phyloP scores from a whole-genome alignment of 225 moss, liverwort and hornwort species.

The Physcomitrellopsis africana region DNA sequence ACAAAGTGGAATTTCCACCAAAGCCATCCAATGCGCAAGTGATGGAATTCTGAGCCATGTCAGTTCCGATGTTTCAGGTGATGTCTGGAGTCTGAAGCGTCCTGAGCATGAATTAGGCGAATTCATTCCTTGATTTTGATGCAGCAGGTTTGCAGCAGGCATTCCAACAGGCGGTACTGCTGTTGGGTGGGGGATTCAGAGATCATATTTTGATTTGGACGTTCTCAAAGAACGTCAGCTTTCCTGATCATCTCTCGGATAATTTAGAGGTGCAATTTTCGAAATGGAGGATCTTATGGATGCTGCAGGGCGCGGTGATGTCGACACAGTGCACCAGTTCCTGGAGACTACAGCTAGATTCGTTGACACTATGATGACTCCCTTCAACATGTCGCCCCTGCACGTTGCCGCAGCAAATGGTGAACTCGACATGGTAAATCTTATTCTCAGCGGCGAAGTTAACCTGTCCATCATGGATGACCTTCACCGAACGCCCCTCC shows the following conservation, averaged over 20 bases:
- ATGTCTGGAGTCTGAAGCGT: neutral
- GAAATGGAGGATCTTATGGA: conserved; percentile 33
- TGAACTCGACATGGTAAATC: conserved; percentile 29
- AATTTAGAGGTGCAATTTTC: neutral
- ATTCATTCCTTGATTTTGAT: neutral
- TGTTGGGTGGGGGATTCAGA: neutral
- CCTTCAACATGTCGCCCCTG: conserved; percentile 45
- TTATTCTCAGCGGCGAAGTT: conserved; percentile 9
- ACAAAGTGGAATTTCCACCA: neutral
- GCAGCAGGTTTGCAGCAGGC: neutral
- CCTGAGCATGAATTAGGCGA: neutral
- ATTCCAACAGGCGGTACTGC: neutral
- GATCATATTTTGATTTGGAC: neutral
- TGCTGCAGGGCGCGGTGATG: conserved; percentile 26
- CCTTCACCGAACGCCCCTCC: conserved; percentile 58
- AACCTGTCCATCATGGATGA: conserved; percentile 41
- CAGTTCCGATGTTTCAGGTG: conserved; percentile 19
- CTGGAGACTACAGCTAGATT: conserved; percentile 18
- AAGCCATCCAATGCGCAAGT: too few species aligned
- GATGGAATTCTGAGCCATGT: neutral
- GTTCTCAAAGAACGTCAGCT: too few species aligned
- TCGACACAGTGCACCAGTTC: conserved; percentile 14
- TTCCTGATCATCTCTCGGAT: neutral
- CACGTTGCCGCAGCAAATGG: conserved; percentile 51
- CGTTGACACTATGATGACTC: conserved; percentile 7